Evolutionary conservation across 1,284 basidiomycete species (phyloP).

Genomic region (Ganoderma meredithae): DNA sequence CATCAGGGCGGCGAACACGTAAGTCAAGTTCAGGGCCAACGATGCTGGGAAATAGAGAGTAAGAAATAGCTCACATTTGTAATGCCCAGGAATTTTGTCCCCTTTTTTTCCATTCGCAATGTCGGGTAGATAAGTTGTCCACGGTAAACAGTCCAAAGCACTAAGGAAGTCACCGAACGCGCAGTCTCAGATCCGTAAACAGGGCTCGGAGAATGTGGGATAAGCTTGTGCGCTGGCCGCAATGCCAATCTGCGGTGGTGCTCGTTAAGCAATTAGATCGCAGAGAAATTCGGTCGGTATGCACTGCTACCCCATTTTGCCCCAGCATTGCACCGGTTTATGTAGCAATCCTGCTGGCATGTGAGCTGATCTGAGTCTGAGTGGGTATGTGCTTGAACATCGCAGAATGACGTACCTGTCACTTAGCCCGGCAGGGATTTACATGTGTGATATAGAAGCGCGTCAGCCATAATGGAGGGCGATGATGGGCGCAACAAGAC

Average conservation of each 20-base stretch:
- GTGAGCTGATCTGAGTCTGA: not conserved
- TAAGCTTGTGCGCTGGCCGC: not conserved
- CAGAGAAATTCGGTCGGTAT: not conserved
- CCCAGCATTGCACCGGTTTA: too few relatives aligned
- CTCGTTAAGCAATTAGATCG: not conserved
- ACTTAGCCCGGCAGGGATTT: not conserved
- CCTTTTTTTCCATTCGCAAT: not conserved
- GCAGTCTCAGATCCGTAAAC: not conserved
- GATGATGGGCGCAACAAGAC: not conserved
- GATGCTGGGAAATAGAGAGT: not conserved
- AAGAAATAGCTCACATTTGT: not conserved
- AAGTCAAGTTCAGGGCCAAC: not conserved
- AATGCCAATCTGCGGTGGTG: not conserved
- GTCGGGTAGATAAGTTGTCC: not conserved
- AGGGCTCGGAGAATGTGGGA: not conserved
- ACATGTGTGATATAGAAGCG: not conserved
- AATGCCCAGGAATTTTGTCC: not conserved
- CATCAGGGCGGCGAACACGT: not conserved
- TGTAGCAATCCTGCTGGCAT: constrained; percentile 1
- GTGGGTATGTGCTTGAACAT: not conserved
- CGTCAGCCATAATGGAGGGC: not conserved
- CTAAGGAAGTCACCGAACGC: not conserved
- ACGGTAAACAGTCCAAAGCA: not conserved
- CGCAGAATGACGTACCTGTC: not conserved
- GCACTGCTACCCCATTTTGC: not conserved